Evolutionary conservation across 1,284 basidiomycete species (phyloP), one percentile per base, ranked within the genome.

Genomic region (Rhodotorula sp.): DNA sequence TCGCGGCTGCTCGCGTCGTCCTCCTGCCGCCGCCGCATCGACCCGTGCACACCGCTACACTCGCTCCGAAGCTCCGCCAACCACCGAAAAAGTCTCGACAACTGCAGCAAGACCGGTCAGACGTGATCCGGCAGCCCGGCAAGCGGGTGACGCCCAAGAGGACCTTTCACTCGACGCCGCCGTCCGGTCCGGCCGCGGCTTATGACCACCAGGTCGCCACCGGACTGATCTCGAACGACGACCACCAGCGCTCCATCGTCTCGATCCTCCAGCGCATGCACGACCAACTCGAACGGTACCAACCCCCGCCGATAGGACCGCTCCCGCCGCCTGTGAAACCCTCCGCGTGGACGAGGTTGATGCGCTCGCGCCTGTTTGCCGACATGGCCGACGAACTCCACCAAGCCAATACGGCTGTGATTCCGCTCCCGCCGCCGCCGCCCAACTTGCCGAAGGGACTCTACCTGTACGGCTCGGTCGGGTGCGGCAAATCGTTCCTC

Each of bases 381-480:
- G 67, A 68, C 71, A 73, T 74, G 69, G 60, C 70, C 60, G 69
- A 64, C 68, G 72, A 71, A 60, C 66, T 68, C 10, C 72, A 79
- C 55, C 75, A 64, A 54, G 63, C 60, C 60, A 60, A 71, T 43
- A 79, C 67, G 54, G 60, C 70, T 7, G 58, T 66, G 31, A 72
- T 77, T 16, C 75, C 75, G 8, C 50, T 73, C 28, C 75, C 73
- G 26, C 48, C 81, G 91, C 56, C 87, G 87, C 74, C 89, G 87
- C 72, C 81, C 90, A 64, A 89, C 91, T 80, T 78, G 2, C 95
- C 95, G 0, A 90, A 90, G 76, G 93, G 95, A 18, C 85, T 99
- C 34, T 99, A 99, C 82, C 88, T 99, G n/a, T 94, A 92, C 80
- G 97, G 97, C 52, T 92, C 94, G 76, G 97, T 99, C 67, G 95